phyloP scores from a whole-genome alignment of 2,329 filamentous ascomycete genomes.

The Aspergillus sp. region DNA sequence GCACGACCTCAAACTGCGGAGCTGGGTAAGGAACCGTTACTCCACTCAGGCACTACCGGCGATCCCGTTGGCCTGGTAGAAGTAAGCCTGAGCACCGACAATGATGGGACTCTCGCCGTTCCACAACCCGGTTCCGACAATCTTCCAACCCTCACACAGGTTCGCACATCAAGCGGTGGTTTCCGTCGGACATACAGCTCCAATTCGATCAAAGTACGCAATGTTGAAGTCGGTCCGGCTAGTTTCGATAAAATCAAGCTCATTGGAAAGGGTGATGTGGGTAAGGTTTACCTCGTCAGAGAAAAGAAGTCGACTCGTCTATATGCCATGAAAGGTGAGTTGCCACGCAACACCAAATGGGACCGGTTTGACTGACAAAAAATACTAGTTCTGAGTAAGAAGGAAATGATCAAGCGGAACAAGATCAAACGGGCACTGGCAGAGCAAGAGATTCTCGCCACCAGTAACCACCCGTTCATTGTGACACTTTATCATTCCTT shows the following conservation, averaged over 20 bases:
- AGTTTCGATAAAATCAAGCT: constrained; percentile 99
- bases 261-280: constrained; percentile 97
- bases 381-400: constrained; percentile 81
- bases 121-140: constrained; percentile 53
- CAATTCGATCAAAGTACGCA: constrained; percentile 97
- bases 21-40: constrained; percentile 76
- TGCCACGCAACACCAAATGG: neutral
- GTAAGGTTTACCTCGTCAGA: constrained; percentile 94
- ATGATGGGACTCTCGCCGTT: constrained; percentile 29
- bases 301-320: constrained; percentile 96
- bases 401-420: constrained; percentile 99
- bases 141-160: constrained; percentile 65
- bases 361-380: constrained; percentile 31
- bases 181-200: constrained; percentile 97
- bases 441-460: constrained; percentile 96
- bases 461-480: constrained; percentile 98
- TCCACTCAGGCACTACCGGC: constrained; percentile 54
- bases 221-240: constrained; percentile 90
- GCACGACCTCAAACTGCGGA: constrained; percentile 82
- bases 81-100: constrained; percentile 26
- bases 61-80: constrained; percentile 57
- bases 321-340: constrained; percentile 96
- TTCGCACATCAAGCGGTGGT: constrained; percentile 61
- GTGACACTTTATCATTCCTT: constrained; percentile 98
- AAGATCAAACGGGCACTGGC: constrained; percentile 98